phyloP scores from a whole-genome alignment of 108 stramenopile species.

The Nitzschia inconspicua region DNA sequence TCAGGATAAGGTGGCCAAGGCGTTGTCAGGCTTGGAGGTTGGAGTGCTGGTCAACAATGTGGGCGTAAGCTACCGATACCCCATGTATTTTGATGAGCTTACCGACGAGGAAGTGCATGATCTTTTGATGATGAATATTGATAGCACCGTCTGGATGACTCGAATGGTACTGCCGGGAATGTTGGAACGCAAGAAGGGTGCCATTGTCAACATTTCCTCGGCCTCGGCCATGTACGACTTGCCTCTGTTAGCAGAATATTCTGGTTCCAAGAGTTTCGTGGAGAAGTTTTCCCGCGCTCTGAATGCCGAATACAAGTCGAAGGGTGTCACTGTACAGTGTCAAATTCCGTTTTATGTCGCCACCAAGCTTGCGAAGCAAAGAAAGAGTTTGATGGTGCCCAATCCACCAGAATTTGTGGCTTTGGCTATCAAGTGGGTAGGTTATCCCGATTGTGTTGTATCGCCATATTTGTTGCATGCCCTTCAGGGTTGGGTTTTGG shows the following conservation, averaged over 20 bases:
- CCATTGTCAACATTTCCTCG: constrained; percentile 94
- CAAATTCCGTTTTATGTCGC: constrained; percentile 97
- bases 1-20: constrained; percentile 64
- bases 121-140: constrained; percentile 92
- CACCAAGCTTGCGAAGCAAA: constrained; percentile 97
- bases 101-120: constrained; percentile 67
- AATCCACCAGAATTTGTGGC: constrained; percentile 82
- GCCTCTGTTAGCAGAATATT: constrained; percentile 95
- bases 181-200: constrained; percentile 84
- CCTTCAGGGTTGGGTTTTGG: constrained; percentile 87
- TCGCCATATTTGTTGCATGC: constrained; percentile 94
- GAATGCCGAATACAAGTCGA: constrained; percentile 80
- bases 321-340: constrained; percentile 93
- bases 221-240: constrained; percentile 91
- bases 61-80: constrained; percentile 95
- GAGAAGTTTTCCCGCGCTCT: constrained; percentile 92
- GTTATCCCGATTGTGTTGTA: constrained; percentile 68
- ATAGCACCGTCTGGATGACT: constrained; percentile 96
- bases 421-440: constrained; percentile 83
- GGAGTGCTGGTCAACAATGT: constrained; percentile 99
- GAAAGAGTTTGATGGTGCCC: constrained; percentile 85
- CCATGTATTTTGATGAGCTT: constrained; percentile 96
- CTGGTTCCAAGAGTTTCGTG: constrained; percentile 94
- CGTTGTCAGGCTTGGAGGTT: constrained; percentile 74
- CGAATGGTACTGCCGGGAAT: constrained; percentile 91